Evolutionary conservation across 2,329 filamentous ascomycete genomes (phyloP).

Genomic region (Fusarium anguioides): DNA sequence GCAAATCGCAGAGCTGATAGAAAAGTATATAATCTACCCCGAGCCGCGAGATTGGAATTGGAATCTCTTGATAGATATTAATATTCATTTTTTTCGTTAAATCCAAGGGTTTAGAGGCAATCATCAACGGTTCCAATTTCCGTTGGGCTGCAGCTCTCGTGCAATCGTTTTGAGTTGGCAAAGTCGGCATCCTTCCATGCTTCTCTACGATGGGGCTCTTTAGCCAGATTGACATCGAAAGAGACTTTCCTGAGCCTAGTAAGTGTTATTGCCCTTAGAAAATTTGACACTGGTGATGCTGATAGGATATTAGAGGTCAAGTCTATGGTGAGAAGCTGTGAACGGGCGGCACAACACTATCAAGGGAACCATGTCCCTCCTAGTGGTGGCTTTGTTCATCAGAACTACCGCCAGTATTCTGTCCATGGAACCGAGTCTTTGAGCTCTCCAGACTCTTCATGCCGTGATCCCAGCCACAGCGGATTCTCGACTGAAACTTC

Average conservation of each 20-base stretch:
- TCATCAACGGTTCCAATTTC: not conserved
- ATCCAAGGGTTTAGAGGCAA: not conserved
- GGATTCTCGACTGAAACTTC: not conserved
- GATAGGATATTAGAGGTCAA: not conserved
- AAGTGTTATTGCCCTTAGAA: fast-evolving
- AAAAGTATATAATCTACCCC: conserved; percentile 1
- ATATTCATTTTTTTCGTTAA: not conserved
- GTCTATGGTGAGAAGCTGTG: not conserved
- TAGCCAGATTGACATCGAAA: conserved; percentile 4
- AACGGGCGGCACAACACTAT: not conserved
- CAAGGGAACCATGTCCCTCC: not conserved
- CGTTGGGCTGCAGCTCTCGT: not conserved
- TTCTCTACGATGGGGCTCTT: conserved; percentile 15
- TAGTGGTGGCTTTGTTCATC: not conserved
- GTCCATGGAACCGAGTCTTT: not conserved
- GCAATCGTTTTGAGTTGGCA: not conserved
- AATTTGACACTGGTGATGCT: not conserved
- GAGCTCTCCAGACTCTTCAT: not conserved
- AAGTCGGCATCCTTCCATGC: not conserved
- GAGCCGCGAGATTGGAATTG: not conserved
- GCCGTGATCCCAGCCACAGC: not conserved
- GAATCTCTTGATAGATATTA: no score
- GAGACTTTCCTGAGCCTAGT: conserved; percentile 9
- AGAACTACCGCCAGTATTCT: not conserved
- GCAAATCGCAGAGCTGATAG: not conserved